These are phyloP conservation scores for Fusarium sulawesiense DNA, from an alignment of 2,329 filamentous ascomycete genomes.

Conservation along the genomic window DNA sequence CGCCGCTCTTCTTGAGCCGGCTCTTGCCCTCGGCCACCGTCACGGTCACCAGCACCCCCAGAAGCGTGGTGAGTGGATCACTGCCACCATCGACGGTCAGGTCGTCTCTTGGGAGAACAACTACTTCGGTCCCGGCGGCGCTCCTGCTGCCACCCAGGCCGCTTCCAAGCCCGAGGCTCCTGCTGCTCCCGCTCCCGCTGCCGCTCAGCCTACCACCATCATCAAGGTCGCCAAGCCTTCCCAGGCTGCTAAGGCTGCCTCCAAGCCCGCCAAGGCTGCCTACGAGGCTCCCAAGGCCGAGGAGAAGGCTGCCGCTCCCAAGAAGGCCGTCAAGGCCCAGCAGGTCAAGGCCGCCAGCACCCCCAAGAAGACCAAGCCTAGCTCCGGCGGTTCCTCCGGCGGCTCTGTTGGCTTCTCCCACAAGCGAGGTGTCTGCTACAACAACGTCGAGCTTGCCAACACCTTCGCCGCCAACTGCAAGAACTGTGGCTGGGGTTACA, in stretches of 20 bases:
- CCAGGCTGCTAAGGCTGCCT: constrained; percentile 19
- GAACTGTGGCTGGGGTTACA: constrained; percentile 71
- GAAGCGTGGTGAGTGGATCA: constrained; percentile 53
- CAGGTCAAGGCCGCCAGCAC: constrained; percentile 1
- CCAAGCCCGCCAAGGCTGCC: constrained; percentile 12
- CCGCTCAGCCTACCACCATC: constrained; percentile 41
- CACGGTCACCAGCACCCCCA: constrained; percentile 53
- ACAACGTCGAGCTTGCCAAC: constrained; percentile 64
- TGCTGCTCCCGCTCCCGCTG: constrained; percentile 18
- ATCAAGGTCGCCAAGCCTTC: constrained; percentile 43
- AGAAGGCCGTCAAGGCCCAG: constrained; percentile 18
- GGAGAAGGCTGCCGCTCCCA: constrained; percentile 4
- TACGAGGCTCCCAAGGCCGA: background rate
- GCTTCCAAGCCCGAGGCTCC: constrained; percentile 19
- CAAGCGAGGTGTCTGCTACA: constrained; percentile 78
- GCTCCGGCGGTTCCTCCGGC: constrained; percentile 12
- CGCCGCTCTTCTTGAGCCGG: constrained; percentile 58
- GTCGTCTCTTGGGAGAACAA: constrained; percentile 57
- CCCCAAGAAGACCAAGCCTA: constrained; percentile 15
- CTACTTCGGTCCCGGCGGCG: constrained; percentile 49
- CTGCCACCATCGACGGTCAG: constrained; percentile 41
- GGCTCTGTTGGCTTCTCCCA: constrained; percentile 41
- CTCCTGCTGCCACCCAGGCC: constrained; percentile 40
- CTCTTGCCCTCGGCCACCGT: constrained; percentile 56
- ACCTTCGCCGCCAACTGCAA: constrained; percentile 59